These are phyloP conservation scores for Mimosa bimucronata DNA, from an alignment of 306 rosid genomes.

Conservation along the genomic window DNA sequence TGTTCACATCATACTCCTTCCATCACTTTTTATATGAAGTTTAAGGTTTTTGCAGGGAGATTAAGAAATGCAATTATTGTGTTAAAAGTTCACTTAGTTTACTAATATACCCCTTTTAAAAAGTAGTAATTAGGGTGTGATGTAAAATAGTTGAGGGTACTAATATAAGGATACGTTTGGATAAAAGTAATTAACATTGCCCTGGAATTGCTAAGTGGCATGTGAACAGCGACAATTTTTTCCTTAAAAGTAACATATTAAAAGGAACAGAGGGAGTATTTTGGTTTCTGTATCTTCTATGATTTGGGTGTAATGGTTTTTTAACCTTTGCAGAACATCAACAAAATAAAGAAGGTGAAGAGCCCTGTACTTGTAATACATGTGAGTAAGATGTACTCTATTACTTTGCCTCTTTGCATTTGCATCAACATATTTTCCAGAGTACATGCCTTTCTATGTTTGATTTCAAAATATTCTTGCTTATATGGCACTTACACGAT, in stretches of 20 bases:
- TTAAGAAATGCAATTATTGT: neutral
- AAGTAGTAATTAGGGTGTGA: neutral
- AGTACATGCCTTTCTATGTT: constrained; percentile 1
- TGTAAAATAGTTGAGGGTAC: neutral
- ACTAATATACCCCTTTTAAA: neutral
- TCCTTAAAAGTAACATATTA: neutral
- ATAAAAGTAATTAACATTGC: neutral
- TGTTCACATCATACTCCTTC: no score
- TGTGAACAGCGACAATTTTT: neutral
- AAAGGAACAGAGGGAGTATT: neutral
- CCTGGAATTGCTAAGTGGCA: neutral
- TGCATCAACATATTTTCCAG: constrained; percentile 12
- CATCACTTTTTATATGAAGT: no score
- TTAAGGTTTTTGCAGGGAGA: no score
- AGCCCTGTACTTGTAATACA: constrained; percentile 97
- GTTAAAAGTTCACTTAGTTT: neutral
- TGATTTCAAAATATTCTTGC: neutral
- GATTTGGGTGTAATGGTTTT: constrained; percentile 20
- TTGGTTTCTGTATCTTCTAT: constrained; percentile 26
- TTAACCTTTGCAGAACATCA: constrained; percentile 72
- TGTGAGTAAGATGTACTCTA: constrained; percentile 61
- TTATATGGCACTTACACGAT: neutral
- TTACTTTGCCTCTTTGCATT: constrained; percentile 16
- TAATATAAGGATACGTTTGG: neutral
- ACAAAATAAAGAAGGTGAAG: constrained; percentile 94